A percentile compares a stretch with the other conserved stretches of the same genome.
These are phyloP conservation scores for Thelonectria rubi DNA, from an alignment of 2,329 filamentous ascomycete genomes.

Conservation along the genomic window DNA sequence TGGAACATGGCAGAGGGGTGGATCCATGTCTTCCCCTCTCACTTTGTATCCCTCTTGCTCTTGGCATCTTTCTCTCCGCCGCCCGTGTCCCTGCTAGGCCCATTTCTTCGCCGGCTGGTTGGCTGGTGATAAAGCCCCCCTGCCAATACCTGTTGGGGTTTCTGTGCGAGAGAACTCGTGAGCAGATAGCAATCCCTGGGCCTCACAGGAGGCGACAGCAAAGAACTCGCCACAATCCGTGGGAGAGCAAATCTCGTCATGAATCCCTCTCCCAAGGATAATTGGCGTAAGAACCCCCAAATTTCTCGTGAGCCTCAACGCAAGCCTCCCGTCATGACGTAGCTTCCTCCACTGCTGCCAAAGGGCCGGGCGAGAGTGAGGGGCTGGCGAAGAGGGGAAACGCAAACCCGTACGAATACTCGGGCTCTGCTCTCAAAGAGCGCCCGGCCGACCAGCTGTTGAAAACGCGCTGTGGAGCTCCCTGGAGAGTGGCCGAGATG, in stretches of 20 bases:
- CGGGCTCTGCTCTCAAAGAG: background rate
- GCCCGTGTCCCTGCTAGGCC: background rate
- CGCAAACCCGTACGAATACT: background rate
- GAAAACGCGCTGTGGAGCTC: conserved; percentile 16
- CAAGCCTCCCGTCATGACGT: conserved; percentile 14
- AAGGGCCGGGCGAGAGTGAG: conserved; percentile 3
- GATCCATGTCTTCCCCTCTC: conserved; percentile 14
- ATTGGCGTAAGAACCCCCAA: background rate
- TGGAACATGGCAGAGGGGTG: conserved; percentile 16
- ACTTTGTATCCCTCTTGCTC: background rate
- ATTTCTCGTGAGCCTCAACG: conserved; percentile 3
- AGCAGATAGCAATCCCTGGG: background rate
- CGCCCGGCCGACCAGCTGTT: background rate
- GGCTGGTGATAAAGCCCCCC: conserved; percentile 20
- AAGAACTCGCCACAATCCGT: conserved; percentile 1
- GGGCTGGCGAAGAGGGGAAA: conserved; percentile 14
- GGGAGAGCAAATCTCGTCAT: background rate
- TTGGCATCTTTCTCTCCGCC: conserved; percentile 5
- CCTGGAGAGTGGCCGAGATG: conserved; percentile 18
- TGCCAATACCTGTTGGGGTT: conserved; percentile 2
- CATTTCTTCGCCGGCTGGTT: conserved; percentile 9
- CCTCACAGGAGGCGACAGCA: background rate
- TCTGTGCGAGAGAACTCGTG: background rate
- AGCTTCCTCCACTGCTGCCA: background rate
- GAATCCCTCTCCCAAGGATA: background rate